Evolutionary conservation across 2,329 filamentous ascomycete genomes (phyloP).

Genomic region (Neofusicoccum cordaticola): DNA sequence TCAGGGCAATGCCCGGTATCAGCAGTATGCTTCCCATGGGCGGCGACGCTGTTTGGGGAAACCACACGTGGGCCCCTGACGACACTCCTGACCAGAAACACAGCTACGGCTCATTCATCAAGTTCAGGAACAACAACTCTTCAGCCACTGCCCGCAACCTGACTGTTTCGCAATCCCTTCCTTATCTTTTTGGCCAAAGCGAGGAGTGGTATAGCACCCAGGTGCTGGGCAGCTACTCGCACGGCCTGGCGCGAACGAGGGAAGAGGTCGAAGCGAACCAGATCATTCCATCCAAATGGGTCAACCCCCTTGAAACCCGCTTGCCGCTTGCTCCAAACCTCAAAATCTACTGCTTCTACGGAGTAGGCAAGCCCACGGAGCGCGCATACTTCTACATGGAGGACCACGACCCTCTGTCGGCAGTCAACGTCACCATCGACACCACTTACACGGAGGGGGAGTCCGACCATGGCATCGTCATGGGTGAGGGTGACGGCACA

Average conservation of each 20-base stretch:
- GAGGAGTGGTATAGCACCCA: slow-evolving; percentile 83
- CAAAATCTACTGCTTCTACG: slow-evolving; percentile 98
- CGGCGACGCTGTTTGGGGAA: slow-evolving; percentile 93
- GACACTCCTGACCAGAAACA: slow-evolving; percentile 70
- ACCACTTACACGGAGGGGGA: slow-evolving; percentile 47
- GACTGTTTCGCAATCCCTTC: slow-evolving; percentile 73
- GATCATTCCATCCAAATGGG: slow-evolving; percentile 68
- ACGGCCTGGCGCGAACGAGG: slow-evolving; percentile 77
- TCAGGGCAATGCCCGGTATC: slow-evolving; percentile 94
- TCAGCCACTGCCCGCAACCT: slow-evolving; percentile 60
- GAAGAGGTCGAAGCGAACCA: slow-evolving; percentile 71
- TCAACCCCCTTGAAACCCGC: slow-evolving; percentile 88
- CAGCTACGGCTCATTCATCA: slow-evolving; percentile 78
- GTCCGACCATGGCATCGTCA: slow-evolving; percentile 83
- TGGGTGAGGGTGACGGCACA: slow-evolving; percentile 94
- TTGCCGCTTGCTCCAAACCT: slow-evolving; percentile 82
- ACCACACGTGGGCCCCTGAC: slow-evolving; percentile 81
- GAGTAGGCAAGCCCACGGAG: slow-evolving; percentile 89
- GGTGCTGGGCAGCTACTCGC: slow-evolving; percentile 74
- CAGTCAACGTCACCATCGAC: slow-evolving; percentile 62
- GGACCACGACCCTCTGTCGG: slow-evolving; percentile 63
- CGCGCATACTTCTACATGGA: slow-evolving; percentile 86
- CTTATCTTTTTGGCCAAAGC: slow-evolving; percentile 73
- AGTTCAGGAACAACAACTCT: slow-evolving; percentile 68
- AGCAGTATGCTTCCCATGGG: slow-evolving; percentile 96